phyloP scores from a whole-genome alignment of 768 basidiomycete species.

The Chalciporus pseudorubinellus region DNA sequence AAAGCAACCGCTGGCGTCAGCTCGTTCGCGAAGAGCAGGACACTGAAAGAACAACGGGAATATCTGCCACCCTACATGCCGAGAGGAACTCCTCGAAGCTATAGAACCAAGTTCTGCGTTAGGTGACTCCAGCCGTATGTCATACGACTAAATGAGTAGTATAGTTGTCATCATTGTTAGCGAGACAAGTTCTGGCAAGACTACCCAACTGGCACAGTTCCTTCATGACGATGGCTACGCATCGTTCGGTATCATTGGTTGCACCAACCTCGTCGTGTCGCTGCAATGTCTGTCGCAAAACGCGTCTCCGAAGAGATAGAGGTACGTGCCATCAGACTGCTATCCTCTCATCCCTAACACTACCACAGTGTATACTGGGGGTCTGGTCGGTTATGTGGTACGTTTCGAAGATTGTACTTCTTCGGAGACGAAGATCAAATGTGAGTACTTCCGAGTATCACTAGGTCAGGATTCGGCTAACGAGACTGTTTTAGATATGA shows the following conservation, averaged over 20 bases:
- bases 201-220: conserved; percentile 94
- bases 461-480: not conserved
- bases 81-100: conserved; percentile 85
- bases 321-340: conserved; percentile 42
- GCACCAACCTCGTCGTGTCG: conserved; percentile 99
- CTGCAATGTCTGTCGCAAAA: conserved; percentile 99
- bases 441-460: conserved; percentile 43
- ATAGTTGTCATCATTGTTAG: conserved; percentile 92
- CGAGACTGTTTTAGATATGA: conserved; percentile 71
- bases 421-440: conserved; percentile 94
- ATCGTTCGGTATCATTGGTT: conserved; percentile 84
- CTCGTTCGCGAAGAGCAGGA: conserved; percentile 75
- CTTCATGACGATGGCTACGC: conserved; percentile 98
- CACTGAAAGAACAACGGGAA: conserved; percentile 92
- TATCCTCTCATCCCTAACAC: not conserved
- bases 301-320: conserved; percentile 99
- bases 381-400: conserved; percentile 93
- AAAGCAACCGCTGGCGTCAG: conserved; percentile 77
- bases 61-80: conserved; percentile 96
- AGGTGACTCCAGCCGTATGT: not conserved
- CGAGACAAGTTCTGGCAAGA: conserved; percentile 99
- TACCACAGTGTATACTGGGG: conserved; percentile 79
- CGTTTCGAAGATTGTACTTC: conserved; percentile 98
- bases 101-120: conserved; percentile 86
- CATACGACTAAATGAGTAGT: not conserved